Percentiles rank a stretch among this genome's conserved stretches.
These are phyloP conservation scores for Wickerhamomyces bovis DNA, from an alignment of 805 yeast species.

Conservation along the genomic window DNA sequence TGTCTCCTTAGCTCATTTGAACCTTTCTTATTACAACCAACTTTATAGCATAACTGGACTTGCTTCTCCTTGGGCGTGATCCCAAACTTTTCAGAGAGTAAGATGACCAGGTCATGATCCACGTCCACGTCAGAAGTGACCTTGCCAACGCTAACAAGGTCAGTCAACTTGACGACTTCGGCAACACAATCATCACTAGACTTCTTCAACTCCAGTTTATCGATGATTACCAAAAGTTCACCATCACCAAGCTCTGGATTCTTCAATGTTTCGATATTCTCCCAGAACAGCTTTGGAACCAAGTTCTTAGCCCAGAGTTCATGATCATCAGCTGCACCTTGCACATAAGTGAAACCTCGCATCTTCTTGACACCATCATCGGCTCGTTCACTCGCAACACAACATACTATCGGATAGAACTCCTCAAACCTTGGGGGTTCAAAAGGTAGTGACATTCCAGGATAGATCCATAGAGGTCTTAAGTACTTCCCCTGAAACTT, in stretches of 20 bases:
- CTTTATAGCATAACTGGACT: conserved; percentile 14
- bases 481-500: conserved; percentile 42
- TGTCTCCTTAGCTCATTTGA: conserved; percentile 49
- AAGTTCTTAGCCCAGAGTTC: conserved; percentile 71
- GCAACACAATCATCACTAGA: not conserved
- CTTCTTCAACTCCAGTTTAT: not conserved
- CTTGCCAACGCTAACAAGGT: conserved; percentile 21
- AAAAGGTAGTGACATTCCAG: conserved; percentile 37
- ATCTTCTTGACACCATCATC: conserved; percentile 51
- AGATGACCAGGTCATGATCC: conserved; percentile 3
- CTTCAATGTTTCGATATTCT: conserved; percentile 25
- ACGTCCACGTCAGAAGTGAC: conserved; percentile 9
- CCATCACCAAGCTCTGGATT: conserved; percentile 25
- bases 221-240: conserved; percentile 20
- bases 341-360: conserved; percentile 53
- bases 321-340: conserved; percentile 94
- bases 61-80: not conserved
- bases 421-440: conserved; percentile 24
- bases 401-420: conserved; percentile 40
- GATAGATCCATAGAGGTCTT: conserved; percentile 67
- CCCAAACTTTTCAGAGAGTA: conserved; percentile 7
- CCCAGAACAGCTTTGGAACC: conserved; percentile 55
- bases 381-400: conserved; percentile 58
- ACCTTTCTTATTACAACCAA: conserved; percentile 53
- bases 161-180: conserved; percentile 13